These are phyloP conservation scores for Carex littledalei DNA, from an alignment of 176 grass and related monocot species.

Conservation along the genomic window DNA sequence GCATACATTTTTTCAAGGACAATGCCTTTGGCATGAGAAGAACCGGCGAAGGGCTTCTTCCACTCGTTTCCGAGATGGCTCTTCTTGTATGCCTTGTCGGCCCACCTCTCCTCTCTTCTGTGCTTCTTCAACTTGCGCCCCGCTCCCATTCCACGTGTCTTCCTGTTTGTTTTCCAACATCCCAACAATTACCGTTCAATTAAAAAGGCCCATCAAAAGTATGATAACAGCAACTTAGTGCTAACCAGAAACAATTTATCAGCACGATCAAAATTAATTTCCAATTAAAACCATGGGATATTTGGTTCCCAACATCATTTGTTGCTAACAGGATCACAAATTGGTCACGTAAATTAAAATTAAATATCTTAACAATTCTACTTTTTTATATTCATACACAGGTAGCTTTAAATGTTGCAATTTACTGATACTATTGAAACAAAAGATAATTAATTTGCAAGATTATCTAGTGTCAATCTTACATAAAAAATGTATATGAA, in stretches of 20 bases:
- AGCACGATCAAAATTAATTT: too few species aligned
- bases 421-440: background rate
- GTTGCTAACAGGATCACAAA: too few species aligned
- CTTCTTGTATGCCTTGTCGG: conserved; percentile 16
- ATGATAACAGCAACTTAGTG: background rate
- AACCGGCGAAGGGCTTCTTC: conserved; percentile 18
- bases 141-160: conserved; percentile 17
- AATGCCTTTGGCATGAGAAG: conserved; percentile 16
- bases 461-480: background rate
- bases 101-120: conserved; percentile 23
- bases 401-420: background rate
- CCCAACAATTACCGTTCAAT: background rate
- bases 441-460: background rate
- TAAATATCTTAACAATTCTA: background rate
- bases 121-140: conserved; percentile 18
- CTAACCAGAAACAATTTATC: background rate
- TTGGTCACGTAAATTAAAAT: too few species aligned
- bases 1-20: conserved; percentile 23
- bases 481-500: background rate
- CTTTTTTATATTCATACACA: background rate
- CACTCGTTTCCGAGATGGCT: conserved; percentile 22
- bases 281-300: too few species aligned
- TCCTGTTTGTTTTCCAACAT: background rate
- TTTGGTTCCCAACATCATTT: too few species aligned
- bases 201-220: background rate